Evolutionary conservation across 345 rosid species (phyloP), one percentile per base, ranked within the genome.

Genomic region (Moringa oleifera): DNA sequence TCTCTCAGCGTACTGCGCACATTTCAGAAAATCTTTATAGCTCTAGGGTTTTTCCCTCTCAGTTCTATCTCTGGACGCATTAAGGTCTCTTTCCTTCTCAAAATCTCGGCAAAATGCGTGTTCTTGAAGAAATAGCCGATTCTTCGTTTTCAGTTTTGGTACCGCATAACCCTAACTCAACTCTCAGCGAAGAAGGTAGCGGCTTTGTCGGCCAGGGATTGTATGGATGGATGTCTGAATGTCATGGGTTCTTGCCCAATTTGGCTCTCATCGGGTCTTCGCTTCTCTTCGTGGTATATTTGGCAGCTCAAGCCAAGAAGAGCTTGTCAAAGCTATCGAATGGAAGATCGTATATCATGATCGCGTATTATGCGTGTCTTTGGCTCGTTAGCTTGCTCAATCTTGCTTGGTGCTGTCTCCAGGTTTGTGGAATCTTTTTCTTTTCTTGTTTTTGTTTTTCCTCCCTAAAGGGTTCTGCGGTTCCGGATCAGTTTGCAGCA

Each of bases 311-410:
- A 68, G 90, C 92, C 21, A 90, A 77, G 73, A 90, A 69, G 75
- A 81, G 94, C 75, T 50, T 81, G 22, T 69, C 78, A 17, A 90
- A 81, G 81, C 87, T 93, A 28, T 79, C 84, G 24, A 67, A 83
- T 72, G 91, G 96, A 19, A 85, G 96, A 75, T 93, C 97, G 0
- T 64, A 81, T 62, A 82, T 93, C 59, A 90, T 93, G 89, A 83
- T 80, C n/a, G 79, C 89, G 12, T 93, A 90, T 63, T 93, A 88
- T 56, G 90, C 79, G 0, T 79, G 81, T 66, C 90, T 90, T 67
- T 88, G 98, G 97, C 79, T 93, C 57, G 86, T 83, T 71, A 88
- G 90, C 84, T 75, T 83, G 90, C 96, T 88, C 72, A 93, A 90
- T 68, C 89, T 93, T 64, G 75, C 74, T 64, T 93, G 97, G 98